Conservation (phyloP, 1,139 yeast species). For the Kodamaea anthophila region DNA sequence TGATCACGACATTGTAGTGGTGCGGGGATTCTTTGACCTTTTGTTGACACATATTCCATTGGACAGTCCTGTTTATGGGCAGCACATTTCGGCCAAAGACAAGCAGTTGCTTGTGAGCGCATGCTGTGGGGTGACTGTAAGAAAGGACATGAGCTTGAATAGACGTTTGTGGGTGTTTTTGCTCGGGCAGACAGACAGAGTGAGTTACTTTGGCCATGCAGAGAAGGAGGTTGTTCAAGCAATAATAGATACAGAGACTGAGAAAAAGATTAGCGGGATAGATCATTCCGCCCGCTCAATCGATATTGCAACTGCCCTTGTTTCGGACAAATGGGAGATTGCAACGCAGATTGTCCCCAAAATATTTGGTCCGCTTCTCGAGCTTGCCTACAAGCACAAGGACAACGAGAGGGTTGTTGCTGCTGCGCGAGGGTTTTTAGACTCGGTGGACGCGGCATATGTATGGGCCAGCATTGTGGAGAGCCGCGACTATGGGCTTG, state of each 20-base stretch:
- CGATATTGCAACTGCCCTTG: slow-evolving; percentile 54
- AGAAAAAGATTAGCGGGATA: not conserved
- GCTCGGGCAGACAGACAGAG: slow-evolving; percentile 39
- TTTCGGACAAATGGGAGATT: slow-evolving; percentile 93
- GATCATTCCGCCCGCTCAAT: not conserved
- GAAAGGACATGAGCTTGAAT: slow-evolving; percentile 89
- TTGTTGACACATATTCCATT: slow-evolving; percentile 63
- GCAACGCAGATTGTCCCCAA: slow-evolving; percentile 67
- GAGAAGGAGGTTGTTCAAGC: not conserved
- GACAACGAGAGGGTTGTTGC: slow-evolving; percentile 40
- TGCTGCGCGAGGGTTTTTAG: slow-evolving; percentile 67
- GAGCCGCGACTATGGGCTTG: slow-evolving; percentile 3
- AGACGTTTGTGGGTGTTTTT: slow-evolving; percentile 91
- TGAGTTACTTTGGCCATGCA: slow-evolving; percentile 1
- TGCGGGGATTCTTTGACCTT: slow-evolving; percentile 85
- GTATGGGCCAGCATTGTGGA: slow-evolving; percentile 64
- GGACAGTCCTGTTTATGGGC: slow-evolving; percentile 50
- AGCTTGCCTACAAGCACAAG: slow-evolving; percentile 22
- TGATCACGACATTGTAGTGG: slow-evolving; percentile 54
- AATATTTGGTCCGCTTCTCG: slow-evolving; percentile 59
- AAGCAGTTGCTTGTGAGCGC: slow-evolving; percentile 52
- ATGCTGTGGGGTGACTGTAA: slow-evolving; percentile 63
- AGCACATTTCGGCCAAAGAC: slow-evolving; percentile 45
- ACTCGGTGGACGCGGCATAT: slow-evolving; percentile 71
- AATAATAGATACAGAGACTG: not conserved